Evolutionary conservation across 345 rosid genomes (phyloP), one percentile per base, ranked within the genome.

Genomic region (Lenwebbia sp.): DNA sequence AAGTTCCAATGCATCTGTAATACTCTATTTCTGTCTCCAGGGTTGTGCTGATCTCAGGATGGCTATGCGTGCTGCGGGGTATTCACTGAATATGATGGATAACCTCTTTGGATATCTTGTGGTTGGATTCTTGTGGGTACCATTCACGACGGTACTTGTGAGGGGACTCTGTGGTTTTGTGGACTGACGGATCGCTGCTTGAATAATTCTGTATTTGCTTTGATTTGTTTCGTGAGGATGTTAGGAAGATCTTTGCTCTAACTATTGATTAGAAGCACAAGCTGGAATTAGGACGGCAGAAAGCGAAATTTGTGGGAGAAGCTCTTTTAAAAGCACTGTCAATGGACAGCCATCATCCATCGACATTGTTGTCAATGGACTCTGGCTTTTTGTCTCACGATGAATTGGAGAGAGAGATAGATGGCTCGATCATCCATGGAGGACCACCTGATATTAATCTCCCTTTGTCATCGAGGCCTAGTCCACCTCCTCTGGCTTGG

Each of bases 401-500:
- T 57, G 93, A 92, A 51, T 84, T 90, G 86, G 92, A 92, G 86
- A 86, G 91, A 54, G 93, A 88, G 78, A 62, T 90, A 84, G 85
- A 84, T 84, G 88, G 90, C 10, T 86, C 90, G 30, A 83, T 88
- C 60, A 88, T 90, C 84, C 92, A 89, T 65, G 88, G 87, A 19
- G 86, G 91, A 22, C 93, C 93, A 3, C 92, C 93, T 75, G 93
- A 92, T 87, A 90, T 90, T 83, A 92, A 92, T 85, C 90, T 92
- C 81, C 93, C 93, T 2, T 75, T 92, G 62, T 90, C 91, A 2
- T 86, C 87, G 26, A 90, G 89, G 87, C 92, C 89, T 41, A 90
- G 91, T 54, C 89, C 92, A 62, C 89, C 92, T 88, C 90, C 89
- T 30, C 57, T 58, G 81, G 76, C 83, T 9, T 92, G 93, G 93